Conservation (phyloP, 2,329 filamentous ascomycete genomes). For the Aspergillus aculeatinus region DNA sequence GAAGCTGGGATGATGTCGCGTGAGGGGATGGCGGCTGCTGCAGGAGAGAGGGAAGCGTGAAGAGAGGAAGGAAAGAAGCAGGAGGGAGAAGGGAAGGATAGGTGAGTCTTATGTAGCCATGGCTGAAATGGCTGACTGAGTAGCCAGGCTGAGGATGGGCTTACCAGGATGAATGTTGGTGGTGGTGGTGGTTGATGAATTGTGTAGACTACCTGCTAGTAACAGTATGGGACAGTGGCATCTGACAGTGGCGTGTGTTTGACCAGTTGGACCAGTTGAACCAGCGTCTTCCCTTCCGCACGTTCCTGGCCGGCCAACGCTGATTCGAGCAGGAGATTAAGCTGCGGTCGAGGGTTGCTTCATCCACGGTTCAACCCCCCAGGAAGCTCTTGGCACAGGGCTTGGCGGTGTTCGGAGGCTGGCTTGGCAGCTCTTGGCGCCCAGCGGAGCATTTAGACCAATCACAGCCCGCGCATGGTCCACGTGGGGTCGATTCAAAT, state of each 20-base stretch:
- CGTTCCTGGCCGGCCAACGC: not conserved
- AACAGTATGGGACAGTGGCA: not conserved
- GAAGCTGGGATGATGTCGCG: not conserved
- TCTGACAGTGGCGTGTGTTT: no score
- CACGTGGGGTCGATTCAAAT: not conserved
- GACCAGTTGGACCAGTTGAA: no score
- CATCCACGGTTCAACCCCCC: not conserved
- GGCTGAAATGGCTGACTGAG: not conserved
- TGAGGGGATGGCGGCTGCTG: not conserved
- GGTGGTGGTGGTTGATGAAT: no score
- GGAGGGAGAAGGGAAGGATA: no score
- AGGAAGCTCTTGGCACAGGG: not conserved
- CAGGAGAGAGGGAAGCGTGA: not conserved
- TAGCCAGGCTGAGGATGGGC: not conserved
- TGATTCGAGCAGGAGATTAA: not conserved
- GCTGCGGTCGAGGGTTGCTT: not conserved
- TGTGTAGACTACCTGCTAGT: no score
- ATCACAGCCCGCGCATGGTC: not conserved
- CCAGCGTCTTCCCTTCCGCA: not conserved
- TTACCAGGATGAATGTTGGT: no score
- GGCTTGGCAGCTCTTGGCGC: not conserved
- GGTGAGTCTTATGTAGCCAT: not conserved
- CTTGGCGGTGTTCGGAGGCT: not conserved
- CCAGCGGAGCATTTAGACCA: not conserved
- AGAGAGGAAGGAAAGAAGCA: no score